Conservation (phyloP, 306 rosid species). For the Trichosanthes cucumerina region DNA sequence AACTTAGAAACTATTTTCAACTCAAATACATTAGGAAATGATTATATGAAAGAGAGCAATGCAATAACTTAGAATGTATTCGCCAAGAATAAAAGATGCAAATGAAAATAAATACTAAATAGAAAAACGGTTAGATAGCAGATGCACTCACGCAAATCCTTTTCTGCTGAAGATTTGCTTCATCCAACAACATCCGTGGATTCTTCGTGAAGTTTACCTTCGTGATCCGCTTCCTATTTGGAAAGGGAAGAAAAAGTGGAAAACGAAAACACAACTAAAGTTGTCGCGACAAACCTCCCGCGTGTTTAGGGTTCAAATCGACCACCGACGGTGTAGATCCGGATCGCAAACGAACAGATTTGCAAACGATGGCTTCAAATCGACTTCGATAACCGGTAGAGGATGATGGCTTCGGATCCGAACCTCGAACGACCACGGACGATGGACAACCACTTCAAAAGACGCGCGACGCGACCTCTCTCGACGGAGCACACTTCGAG, state of each 20-base stretch:
- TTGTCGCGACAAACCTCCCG: neutral
- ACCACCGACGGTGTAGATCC: no score
- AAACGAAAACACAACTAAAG: conserved; percentile 10
- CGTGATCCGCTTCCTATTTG: conserved; percentile 70
- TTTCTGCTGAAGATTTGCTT: conserved; percentile 62
- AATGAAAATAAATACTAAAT: neutral
- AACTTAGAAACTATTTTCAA: neutral
- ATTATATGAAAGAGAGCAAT: neutral
- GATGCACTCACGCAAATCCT: conserved; percentile 77
- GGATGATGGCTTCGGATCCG: no score
- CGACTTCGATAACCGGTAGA: no score
- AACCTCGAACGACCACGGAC: no score
- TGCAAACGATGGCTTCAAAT: no score
- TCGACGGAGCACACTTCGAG: no score
- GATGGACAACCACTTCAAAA: no score
- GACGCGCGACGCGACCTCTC: no score
- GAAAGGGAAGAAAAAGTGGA: neutral
- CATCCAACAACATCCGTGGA: conserved; percentile 60
- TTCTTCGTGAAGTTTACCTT: conserved; percentile 88
- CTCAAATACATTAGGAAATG: neutral
- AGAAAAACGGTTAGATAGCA: neutral
- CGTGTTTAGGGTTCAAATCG: no score
- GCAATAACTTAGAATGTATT: neutral
- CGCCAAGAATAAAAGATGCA: conserved; percentile 1
- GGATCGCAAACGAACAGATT: no score